Evolutionary conservation across 2,329 filamentous ascomycete genomes (phyloP), one percentile per base, ranked within the genome.

Genomic region (Thermomyces lanuginosus): DNA sequence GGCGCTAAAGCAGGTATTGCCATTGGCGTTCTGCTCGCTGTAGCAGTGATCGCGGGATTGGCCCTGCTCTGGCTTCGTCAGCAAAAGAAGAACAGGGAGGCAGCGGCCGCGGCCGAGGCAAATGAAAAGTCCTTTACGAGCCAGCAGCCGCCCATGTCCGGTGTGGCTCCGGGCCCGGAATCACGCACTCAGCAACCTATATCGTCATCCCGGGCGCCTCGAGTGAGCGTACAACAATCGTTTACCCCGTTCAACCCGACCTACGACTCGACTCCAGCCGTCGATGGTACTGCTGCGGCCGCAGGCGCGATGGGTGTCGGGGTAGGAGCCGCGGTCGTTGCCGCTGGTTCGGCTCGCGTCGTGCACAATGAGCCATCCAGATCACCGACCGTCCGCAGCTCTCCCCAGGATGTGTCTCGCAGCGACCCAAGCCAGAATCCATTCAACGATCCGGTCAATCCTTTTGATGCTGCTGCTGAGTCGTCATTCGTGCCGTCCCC

Each of bases 181-280:
- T 50, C 58, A 14, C 56, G 52, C 11, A 38, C 43, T 25, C 42
- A 48, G 24, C 47, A 58, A 8, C 56, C 53, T 15, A 43, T 48
- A 34, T 41, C 48, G 33, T 33, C 63, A 16, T 66, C 59, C 17
- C 29, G 19, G 8, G 74, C 83, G 22, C 82, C 83, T n/a, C 76
- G 76, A 35, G 65, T 93, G 34, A 91, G 81, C 45, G 64, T 92
- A 28, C 76, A 82, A 26, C 83, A n/a, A n/a, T n/a, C 83, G 2
- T 69, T 89, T 25, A 86, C 81, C 21, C 73, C 89, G 43, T 84
- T 92, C 54, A 64, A 80, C 20, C 78, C 81, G 4, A 72, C 69
- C 43, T 65, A 79, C 35, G 58, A 48, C 33, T 51, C 49, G 52
- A 49, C 36, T 27, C 35, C 30, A 34, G 40, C 31, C 38, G 49